phyloP scores from a whole-genome alignment of 345 rosid species.

The Hibiscus tridactylites region DNA sequence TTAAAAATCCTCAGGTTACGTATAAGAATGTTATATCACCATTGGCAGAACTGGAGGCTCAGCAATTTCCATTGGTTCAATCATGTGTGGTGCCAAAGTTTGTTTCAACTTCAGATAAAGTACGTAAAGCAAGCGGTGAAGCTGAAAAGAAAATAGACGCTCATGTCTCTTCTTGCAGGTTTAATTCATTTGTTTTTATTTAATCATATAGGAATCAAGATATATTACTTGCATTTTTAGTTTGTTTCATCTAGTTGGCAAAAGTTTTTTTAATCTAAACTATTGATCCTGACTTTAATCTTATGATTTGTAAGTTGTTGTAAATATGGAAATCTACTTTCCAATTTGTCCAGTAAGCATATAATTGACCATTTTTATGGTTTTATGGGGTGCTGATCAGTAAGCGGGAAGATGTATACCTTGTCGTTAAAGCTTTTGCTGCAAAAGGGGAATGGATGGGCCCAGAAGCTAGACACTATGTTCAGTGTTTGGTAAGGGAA shows the following conservation, averaged over 20 bases:
- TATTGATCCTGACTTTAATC: neutral
- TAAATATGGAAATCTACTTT: neutral
- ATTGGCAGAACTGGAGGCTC: slow-evolving; percentile 66
- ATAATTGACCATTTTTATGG: slow-evolving; percentile 16
- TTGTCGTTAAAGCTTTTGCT: slow-evolving; percentile 52
- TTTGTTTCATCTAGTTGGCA: neutral
- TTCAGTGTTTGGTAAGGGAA: slow-evolving; percentile 72
- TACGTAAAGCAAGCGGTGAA: slow-evolving; percentile 70
- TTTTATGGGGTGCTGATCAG: slow-evolving; percentile 50
- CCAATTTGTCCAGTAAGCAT: neutral
- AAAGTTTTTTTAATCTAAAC: neutral
- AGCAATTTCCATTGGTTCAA: slow-evolving; percentile 64
- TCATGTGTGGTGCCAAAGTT: slow-evolving; percentile 70
- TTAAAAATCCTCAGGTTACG: slow-evolving; percentile 36
- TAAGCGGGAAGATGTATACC: slow-evolving; percentile 76
- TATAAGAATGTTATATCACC: slow-evolving; percentile 67
- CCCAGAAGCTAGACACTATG: slow-evolving; percentile 53
- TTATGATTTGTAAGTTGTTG: neutral
- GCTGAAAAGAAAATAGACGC: slow-evolving; percentile 70
- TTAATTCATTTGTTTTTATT: neutral
- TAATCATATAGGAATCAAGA: neutral
- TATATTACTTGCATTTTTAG: neutral
- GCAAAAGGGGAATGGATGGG: slow-evolving; percentile 47
- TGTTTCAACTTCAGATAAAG: slow-evolving; percentile 48
- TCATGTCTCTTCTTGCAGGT: slow-evolving; percentile 72